A percentile compares a stretch with the other conserved stretches of the same genome.
Conservation (phyloP, 495 filamentous ascomycete species). For the Xylaria acuta region DNA sequence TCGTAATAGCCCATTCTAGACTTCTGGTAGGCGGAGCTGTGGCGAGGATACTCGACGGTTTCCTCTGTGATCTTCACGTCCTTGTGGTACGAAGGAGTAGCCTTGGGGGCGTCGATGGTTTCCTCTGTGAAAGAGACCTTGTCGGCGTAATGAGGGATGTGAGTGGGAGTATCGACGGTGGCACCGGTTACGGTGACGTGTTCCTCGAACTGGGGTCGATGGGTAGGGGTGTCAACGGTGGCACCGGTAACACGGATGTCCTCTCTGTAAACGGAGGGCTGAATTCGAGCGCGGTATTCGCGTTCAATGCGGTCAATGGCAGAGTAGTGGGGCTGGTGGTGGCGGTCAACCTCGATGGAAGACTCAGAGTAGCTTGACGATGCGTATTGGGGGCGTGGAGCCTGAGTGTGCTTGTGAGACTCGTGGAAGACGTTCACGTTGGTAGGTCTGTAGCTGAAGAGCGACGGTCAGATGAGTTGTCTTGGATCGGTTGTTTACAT, state of each 20-base stretch:
- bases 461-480: conserved; percentile 34
- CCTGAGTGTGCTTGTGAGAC: conserved; percentile 37
- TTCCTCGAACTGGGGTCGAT: conserved; percentile 29
- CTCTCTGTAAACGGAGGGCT: conserved; percentile 57
- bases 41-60: conserved; percentile 51
- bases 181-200: conserved; percentile 34
- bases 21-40: conserved; percentile 45
- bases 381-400: conserved; percentile 51
- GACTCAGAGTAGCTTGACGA: conserved; percentile 65
- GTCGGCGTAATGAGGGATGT: conserved; percentile 33
- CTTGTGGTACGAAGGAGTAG: conserved; percentile 48
- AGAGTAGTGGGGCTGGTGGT: conserved; percentile 57
- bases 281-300: conserved; percentile 80
- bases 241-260: conserved; percentile 42
- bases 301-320: conserved; percentile 82
- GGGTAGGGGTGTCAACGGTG: conserved; percentile 43
- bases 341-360: conserved; percentile 65
- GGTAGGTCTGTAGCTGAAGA: conserved; percentile 23
- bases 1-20: conserved; percentile 98
- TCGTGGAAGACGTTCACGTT: conserved; percentile 33
- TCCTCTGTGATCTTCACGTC: conserved; percentile 45
- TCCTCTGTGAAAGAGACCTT: conserved; percentile 52
- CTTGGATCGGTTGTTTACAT: conserved; percentile 31
- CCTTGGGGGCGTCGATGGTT: conserved; percentile 56
- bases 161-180: conserved; percentile 44